Evolutionary conservation across 371 early-diverging fungal genomes (phyloP), one percentile per base, ranked within the genome.

Genomic region (Capniomyces stellatus): DNA sequence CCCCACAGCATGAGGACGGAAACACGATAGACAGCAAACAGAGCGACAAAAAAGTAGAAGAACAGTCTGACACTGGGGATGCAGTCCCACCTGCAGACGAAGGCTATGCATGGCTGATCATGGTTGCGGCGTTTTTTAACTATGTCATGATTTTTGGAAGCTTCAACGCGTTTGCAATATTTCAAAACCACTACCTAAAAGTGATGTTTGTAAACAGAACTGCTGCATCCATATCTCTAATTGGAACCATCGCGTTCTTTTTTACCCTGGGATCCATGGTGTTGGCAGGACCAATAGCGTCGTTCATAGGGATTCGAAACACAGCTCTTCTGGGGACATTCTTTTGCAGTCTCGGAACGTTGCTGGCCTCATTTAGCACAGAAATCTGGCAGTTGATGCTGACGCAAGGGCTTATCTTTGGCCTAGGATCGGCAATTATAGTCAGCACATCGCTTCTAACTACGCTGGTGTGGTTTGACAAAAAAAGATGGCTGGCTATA

Each of bases 381-480:
- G 57, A 75, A 61, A 68, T 76, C 3, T 79, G 79, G 79, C 78
- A 78, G 21, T 42, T 77, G 24, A 71, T 69, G 42, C 42, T 79
- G 42, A 75, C 78, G 21, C 79, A 79, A 55, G 79, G 81, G 28
- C 55, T 83, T 1, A 35, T 81, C n/a, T 76, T 79, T 53, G 85
- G 85, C 0, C 58, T 80, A 30, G 84, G 85, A 13, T 30, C 28
- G 2, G 3, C 51, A 10, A 4, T 51, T 10, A 29, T 51, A 2
- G 30, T 54, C 75, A 19, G 51, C 75, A 3, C 73, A 72, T 53
- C 31, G 3, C 3, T 51, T 18, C 35, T 40, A 31, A 35, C 40
- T 19, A 23, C 51, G 13, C 12, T 39, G 6, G 23, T 51, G 24
- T 51, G 51, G 51, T 51, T 51, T 51, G 51, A 51, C 6, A 28